Evolutionary conservation across 768 basidiomycete genomes (phyloP).

Genomic region (Coprinopsis cinerea): DNA sequence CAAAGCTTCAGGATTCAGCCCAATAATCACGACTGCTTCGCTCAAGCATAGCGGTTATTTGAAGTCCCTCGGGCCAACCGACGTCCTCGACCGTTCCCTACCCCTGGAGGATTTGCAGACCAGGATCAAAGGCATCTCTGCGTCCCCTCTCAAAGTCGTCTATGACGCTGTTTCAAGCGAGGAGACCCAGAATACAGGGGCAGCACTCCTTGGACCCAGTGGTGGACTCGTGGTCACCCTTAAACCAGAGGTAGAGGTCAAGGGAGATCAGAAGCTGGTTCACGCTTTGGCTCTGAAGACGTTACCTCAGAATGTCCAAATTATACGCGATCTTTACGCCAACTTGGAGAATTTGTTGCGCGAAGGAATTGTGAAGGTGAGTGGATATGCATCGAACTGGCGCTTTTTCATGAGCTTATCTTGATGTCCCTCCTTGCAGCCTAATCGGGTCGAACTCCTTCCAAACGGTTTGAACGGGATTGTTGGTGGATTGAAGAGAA

Average conservation of each 20-base stretch:
- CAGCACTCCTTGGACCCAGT: constrained; percentile 26
- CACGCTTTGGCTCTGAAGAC: constrained; percentile 18
- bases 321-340: constrained; percentile 18
- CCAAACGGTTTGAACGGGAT: constrained; percentile 40
- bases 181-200: constrained; percentile 19
- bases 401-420: background rate
- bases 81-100: constrained; percentile 29
- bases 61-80: constrained; percentile 35
- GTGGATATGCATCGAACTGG: too few relatives aligned
- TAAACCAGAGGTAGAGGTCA: constrained; percentile 17
- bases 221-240: constrained; percentile 31
- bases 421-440: too few relatives aligned
- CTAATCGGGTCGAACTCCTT: constrained; percentile 39
- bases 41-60: constrained; percentile 22
- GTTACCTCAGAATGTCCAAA: constrained; percentile 15
- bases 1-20: constrained; percentile 30
- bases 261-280: constrained; percentile 10
- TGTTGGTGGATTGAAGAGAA: constrained; percentile 32
- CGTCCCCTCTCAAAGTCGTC: constrained; percentile 17
- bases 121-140: constrained; percentile 18
- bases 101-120: background rate
- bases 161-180: constrained; percentile 21
- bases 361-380: constrained; percentile 28
- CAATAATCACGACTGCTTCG: constrained; percentile 35
- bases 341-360: constrained; percentile 24